phyloP scores from a whole-genome alignment of 306 rosid species.

The Inga laurina region DNA sequence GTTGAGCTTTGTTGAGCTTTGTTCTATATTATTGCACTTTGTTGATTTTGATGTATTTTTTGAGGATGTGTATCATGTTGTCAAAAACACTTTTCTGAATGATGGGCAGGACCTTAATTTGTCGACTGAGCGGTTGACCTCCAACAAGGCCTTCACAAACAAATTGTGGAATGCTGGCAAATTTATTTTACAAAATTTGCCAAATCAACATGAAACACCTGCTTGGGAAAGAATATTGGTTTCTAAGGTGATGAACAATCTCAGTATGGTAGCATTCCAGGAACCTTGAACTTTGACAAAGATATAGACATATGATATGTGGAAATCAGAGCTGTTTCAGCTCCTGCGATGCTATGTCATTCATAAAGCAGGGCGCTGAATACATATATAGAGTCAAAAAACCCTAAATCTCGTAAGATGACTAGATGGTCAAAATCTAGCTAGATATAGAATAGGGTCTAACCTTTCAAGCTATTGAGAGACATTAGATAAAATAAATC shows the following conservation, averaged over 20 bases:
- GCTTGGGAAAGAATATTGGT: constrained; percentile 69
- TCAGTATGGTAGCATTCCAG: constrained; percentile 13
- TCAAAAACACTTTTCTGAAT: background rate
- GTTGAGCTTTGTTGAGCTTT: constrained; percentile 43
- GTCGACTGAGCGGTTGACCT: constrained; percentile 77
- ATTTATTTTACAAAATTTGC: constrained; percentile 84
- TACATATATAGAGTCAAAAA: background rate
- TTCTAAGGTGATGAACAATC: constrained; percentile 52
- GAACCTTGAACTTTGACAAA: background rate
- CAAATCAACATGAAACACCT: constrained; percentile 54
- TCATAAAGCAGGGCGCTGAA: background rate
- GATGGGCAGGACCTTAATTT: constrained; percentile 86
- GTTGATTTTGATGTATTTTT: constrained; percentile 10
- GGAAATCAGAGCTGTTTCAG: background rate
- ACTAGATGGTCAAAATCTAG: background rate
- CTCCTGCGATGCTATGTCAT: background rate
- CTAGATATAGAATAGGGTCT: background rate
- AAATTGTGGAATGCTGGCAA: constrained; percentile 98
- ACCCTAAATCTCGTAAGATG: background rate
- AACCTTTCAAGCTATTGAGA: background rate
- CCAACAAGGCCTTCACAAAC: constrained; percentile 96
- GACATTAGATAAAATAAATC: background rate
- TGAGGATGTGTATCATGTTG: constrained; percentile 21
- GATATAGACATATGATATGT: background rate
- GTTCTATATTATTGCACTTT: constrained; percentile 3